Base-by-base conservation (phyloP, 345 rosid species). In the Viola odorata region DNA sequence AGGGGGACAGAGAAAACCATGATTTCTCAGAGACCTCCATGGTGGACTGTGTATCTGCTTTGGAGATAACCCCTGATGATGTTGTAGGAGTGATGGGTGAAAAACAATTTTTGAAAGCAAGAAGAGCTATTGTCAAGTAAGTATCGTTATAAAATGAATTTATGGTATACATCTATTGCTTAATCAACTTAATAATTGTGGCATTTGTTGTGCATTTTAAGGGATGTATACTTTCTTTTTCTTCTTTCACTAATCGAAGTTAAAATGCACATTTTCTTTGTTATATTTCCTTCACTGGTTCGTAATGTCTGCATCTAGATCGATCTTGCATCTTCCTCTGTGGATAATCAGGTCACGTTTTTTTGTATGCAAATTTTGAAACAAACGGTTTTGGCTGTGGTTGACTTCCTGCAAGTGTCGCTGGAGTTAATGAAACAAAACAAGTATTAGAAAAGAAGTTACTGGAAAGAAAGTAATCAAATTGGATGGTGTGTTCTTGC, bases 51-150 rank as follows among this genome's bases (percentile, higher is more conserved):
- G 7, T 58, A 41, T 73, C 83, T 23, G 77, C 66, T 60, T 32
- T 75, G 58, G 70, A 59, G 72, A 57, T 86, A 59, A 71, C 79
- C 37, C 82, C 96, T 36, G 83, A 81, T 69, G 82, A 85, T 66
- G 75, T 88, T 39, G 81, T 80, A 3, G 80, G 80, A 70, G 41
- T 75, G 42, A 76, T 91, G 12, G 98, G 96, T 52, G 81, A 85
- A 67, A 81, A 82, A 53, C 81, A 67, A 65, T 91, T 88, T 62
- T 83, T 85, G 95, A 78, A 82, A 68, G 82, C 82, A 12, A 82
- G 95, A 80, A 74, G 77, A 63, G 82, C 76, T 50, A 81, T 91
- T 65, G 76, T 80, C 75, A 72, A 82, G 98, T 91, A 85, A 83
- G 87, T 74, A 51, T 75, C 56, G 45, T 1, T 37, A n/a, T 65